Conservation (phyloP, 2,329 filamentous ascomycete genomes). For the Nemania sp. region DNA sequence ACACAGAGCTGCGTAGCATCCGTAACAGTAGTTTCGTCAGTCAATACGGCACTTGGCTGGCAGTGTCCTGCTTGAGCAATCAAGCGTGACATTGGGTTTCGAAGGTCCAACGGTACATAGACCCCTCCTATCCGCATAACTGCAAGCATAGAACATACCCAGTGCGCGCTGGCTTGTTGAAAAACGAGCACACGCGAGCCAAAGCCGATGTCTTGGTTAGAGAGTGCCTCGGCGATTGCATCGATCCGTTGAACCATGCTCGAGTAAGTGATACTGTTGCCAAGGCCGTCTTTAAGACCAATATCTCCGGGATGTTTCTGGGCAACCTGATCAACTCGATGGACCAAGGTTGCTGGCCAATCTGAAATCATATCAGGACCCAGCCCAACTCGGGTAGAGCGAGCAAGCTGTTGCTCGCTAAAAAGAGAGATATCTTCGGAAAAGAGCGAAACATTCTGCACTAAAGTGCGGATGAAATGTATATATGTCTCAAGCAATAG, state of each 20-base stretch:
- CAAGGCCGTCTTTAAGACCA: conserved; percentile 34
- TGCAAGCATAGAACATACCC: conserved; percentile 36
- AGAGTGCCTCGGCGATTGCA: conserved; percentile 51
- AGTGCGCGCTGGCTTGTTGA: conserved; percentile 38
- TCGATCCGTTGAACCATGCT: conserved; percentile 50
- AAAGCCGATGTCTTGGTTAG: conserved; percentile 22
- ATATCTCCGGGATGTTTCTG: conserved; percentile 6
- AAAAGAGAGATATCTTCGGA: conserved; percentile 4
- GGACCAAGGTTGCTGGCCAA: conserved; percentile 38
- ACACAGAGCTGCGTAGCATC: conserved; percentile 11
- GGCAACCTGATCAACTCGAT: conserved; percentile 37
- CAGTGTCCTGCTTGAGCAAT: conserved; percentile 46
- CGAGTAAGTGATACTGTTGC: conserved; percentile 50
- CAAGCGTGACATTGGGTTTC: conserved; percentile 47
- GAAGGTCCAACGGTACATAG: conserved; percentile 53
- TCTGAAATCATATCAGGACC: conserved; percentile 20
- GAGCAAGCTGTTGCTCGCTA: conserved; percentile 7
- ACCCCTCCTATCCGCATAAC: conserved; percentile 50
- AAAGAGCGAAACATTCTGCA: background rate
- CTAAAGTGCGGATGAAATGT: conserved; percentile 20
- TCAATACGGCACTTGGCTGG: conserved; percentile 50
- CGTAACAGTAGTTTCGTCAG: conserved; percentile 14
- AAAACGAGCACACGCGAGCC: conserved; percentile 51
- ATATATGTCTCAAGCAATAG: conserved; percentile 36
- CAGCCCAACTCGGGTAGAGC: conserved; percentile 12